These are phyloP conservation scores for Chenopodium album DNA, from an alignment of 148 eudicot genomes.

Conservation along the genomic window DNA sequence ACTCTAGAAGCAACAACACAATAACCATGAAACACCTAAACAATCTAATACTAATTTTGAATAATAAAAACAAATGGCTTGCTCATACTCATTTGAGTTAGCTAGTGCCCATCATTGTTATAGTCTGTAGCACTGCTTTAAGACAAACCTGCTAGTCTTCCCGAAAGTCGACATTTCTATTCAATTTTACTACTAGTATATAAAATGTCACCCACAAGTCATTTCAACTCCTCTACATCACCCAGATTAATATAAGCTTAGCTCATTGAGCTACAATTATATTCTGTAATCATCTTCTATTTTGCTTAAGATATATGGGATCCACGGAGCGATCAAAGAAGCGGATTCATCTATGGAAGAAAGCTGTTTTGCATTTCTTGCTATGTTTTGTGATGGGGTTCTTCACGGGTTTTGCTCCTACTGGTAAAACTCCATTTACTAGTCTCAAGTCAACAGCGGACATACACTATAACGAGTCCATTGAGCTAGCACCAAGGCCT, in stretches of 20 bases:
- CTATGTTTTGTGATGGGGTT: constrained; percentile 85
- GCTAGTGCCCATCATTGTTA: constrained; percentile 42
- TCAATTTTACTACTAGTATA: constrained; percentile 1
- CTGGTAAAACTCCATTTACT: constrained; percentile 42
- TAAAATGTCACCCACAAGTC: constrained; percentile 17
- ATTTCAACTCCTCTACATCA: constrained; percentile 6
- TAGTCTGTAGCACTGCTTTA: constrained; percentile 8
- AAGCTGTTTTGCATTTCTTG: constrained; percentile 66
- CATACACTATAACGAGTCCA: constrained; percentile 23
- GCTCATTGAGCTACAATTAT: neutral
- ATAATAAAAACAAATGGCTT: constrained; percentile 6
- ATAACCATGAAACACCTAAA: constrained; percentile 31
- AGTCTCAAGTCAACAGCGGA: constrained; percentile 7
- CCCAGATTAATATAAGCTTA: neutral
- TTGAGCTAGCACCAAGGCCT: constrained; percentile 40
- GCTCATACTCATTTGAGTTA: constrained; percentile 27
- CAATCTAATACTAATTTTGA: neutral
- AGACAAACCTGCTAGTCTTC: constrained; percentile 2
- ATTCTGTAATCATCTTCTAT: neutral
- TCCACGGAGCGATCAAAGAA: constrained; percentile 68
- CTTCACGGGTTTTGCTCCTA: constrained; percentile 86
- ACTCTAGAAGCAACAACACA: constrained; percentile 45
- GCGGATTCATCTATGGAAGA: constrained; percentile 63
- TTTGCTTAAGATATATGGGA: constrained; percentile 32
- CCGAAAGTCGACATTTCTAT: neutral